Percentiles rank a stretch among this genome's conserved stretches.
Conservation (phyloP, 2,329 filamentous ascomycete species). For the Monilinia vaccinii-corymbosi region DNA sequence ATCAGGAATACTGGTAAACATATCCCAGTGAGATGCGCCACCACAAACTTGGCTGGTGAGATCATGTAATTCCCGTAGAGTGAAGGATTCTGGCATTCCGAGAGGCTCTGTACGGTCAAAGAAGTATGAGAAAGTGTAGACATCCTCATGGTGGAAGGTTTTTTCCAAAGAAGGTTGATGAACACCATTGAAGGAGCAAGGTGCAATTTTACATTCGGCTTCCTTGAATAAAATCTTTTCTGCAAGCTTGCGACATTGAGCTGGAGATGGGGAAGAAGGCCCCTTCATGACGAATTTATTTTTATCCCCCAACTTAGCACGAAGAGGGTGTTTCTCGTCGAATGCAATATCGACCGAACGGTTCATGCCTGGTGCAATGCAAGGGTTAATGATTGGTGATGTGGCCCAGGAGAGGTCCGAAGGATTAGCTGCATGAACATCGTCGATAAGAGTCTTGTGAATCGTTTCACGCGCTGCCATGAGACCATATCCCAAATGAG, state of each 20-base stretch:
- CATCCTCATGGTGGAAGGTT: conserved; percentile 83
- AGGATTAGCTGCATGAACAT: conserved; percentile 56
- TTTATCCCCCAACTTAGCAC: conserved; percentile 35
- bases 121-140: conserved; percentile 98
- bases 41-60: conserved; percentile 77
- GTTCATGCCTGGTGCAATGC: conserved; percentile 72
- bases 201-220: conserved; percentile 66
- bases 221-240: conserved; percentile 91
- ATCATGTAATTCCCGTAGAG: conserved; percentile 79
- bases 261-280: conserved; percentile 62
- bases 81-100: conserved; percentile 98
- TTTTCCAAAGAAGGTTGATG: conserved; percentile 88
- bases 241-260: conserved; percentile 81
- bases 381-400: conserved; percentile 70
- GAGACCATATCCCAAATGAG: conserved; percentile 90
- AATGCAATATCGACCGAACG: conserved; percentile 67
- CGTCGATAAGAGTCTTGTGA: conserved; percentile 65
- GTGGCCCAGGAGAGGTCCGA: conserved; percentile 58
- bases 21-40: conserved; percentile 67
- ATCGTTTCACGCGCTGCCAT: conserved; percentile 90
- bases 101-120: conserved; percentile 89
- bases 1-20: conserved; percentile 66
- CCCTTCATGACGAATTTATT: conserved; percentile 81
- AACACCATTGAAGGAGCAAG: conserved; percentile 98
- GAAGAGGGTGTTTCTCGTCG: conserved; percentile 52